Base-by-base conservation (phyloP, 495 filamentous ascomycete genomes). In the Cercophora sp. region DNA sequence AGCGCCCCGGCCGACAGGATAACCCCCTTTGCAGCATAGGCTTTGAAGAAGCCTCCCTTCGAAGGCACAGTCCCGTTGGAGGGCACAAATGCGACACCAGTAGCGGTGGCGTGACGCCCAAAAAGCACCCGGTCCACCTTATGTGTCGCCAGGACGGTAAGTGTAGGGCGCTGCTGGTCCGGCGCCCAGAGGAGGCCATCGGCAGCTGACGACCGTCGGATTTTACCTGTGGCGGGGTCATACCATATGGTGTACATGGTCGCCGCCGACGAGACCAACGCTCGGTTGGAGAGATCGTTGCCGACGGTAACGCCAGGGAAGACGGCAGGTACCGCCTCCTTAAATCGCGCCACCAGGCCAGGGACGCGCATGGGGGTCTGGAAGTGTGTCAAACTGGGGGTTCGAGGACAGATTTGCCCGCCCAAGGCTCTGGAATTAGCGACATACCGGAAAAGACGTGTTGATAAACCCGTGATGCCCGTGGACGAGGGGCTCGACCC, bases 381-480 rank as follows among this genome's bases (percentile, higher is more conserved):
- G 37, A 3, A 18, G n/a, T n/a, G n/a, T n/a, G n/a, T n/a, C n/a
- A n/a, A n/a, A n/a, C n/a, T n/a, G n/a, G n/a, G n/a, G n/a, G n/a
- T n/a, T n/a, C n/a, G n/a, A n/a, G n/a, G n/a, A n/a, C n/a, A n/a
- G n/a, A n/a, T n/a, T n/a, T n/a, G n/a, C n/a, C n/a, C n/a, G n/a
- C n/a, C n/a, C n/a, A n/a, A n/a, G n/a, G n/a, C n/a, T n/a, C n/a
- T n/a, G n/a, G n/a, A n/a, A n/a, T n/a, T n/a, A n/a, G n/a, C n/a
- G n/a, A n/a, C n/a, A n/a, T n/a, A n/a, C 48, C 48, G 48, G 32
- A 40, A 51, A 51, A 11, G 48, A 46, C n/a, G 42, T 46, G 23
- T 46, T 46, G 11, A 46, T 27, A 29, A 27, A 46, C 8, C 42
- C 42, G n/a, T 27, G 3, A 15, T 15, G 19, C 3, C 42, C 42